Evolutionary conservation across 441 rosid species (phyloP).

Genomic region (Syzygium syzygioides): DNA sequence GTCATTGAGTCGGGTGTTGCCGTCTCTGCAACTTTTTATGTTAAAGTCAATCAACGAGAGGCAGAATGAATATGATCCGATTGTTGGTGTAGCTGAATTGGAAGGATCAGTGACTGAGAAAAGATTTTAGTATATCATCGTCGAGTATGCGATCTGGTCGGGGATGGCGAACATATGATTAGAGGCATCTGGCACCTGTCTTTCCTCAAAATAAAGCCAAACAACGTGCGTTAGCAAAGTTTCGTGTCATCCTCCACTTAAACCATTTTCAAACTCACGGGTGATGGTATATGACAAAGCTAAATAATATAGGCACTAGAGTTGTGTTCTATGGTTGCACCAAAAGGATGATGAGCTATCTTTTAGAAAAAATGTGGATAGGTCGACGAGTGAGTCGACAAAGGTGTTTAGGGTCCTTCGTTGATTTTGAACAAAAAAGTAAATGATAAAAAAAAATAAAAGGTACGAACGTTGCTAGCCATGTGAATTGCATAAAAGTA

Average conservation of each 20-base stretch:
- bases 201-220: background rate
- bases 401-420: background rate
- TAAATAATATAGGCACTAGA: background rate
- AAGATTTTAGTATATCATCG: background rate
- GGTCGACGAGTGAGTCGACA: background rate
- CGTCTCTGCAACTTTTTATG: conserved; percentile 49
- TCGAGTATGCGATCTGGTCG: background rate
- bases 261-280: background rate
- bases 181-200: background rate
- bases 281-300: background rate
- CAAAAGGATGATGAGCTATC: background rate
- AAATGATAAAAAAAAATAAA: background rate
- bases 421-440: background rate
- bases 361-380: background rate
- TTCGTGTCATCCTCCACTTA: background rate
- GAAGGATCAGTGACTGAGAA: background rate
- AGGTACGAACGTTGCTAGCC: background rate
- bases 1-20: conserved; percentile 48
- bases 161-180: background rate
- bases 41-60: conserved; percentile 50
- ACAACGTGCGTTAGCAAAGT: background rate
- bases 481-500: background rate
- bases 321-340: background rate
- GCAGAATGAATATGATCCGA: background rate
- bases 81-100: background rate